Evolutionary conservation across 129 eudicot genomes (phyloP).

Genomic region (Flaveria brownii): DNA sequence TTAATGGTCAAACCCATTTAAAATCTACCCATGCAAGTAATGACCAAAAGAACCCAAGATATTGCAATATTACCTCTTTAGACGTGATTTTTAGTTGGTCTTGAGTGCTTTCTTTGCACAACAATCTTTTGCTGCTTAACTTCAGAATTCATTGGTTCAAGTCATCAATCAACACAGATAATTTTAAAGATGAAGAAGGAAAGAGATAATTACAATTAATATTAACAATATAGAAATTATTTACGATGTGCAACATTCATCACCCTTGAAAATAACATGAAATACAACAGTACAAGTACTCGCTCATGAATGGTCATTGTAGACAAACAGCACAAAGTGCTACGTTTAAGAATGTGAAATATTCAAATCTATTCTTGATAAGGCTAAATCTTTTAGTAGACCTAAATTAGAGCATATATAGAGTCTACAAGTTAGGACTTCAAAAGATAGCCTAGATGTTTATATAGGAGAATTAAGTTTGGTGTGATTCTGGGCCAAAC

Average conservation of each 20-base stretch:
- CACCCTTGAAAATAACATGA: constrained; percentile 55
- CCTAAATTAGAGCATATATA: no score
- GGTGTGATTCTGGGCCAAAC: no score
- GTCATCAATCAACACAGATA: constrained; percentile 33
- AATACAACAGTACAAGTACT: constrained; percentile 56
- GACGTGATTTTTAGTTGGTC: constrained; percentile 53
- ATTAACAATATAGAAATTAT: not conserved
- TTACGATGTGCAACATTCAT: constrained; percentile 83
- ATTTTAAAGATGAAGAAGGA: not conserved
- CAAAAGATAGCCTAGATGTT: no score
- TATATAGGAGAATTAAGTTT: no score
- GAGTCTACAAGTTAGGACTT: no score
- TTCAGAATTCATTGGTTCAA: constrained; percentile 92
- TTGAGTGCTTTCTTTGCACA: constrained; percentile 53
- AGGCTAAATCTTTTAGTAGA: no score
- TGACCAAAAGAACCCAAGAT: not conserved
- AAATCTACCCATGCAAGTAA: not conserved
- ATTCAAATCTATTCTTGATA: no score
- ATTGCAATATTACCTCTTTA: constrained; percentile 63
- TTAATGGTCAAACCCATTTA: not conserved
- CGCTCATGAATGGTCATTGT: no score
- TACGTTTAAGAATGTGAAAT: no score
- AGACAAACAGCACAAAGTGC: no score
- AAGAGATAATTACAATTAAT: no score
- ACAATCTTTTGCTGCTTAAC: constrained; percentile 65